phyloP scores from a whole-genome alignment of 148 eudicot genomes.

The Silene latifolia region DNA sequence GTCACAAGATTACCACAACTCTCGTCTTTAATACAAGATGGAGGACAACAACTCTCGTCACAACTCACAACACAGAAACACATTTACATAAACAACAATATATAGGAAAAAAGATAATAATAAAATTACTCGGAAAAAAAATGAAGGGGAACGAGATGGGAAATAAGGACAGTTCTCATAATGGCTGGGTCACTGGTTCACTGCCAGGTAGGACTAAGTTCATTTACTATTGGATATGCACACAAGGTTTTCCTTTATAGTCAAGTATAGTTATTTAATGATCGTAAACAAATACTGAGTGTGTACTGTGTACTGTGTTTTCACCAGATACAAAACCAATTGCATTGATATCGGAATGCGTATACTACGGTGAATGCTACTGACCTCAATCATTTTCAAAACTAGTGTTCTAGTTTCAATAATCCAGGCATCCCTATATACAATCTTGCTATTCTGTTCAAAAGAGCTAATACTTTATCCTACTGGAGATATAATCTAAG shows the following conservation, averaged over 20 bases:
- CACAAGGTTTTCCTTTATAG: constrained; percentile 14
- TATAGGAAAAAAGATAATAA: not conserved
- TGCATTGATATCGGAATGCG: constrained; percentile 15
- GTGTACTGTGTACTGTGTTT: constrained; percentile 11
- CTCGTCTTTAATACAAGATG: not conserved
- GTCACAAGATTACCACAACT: not conserved
- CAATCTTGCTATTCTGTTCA: not conserved
- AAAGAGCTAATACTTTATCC: not conserved
- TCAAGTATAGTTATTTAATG: constrained; percentile 26
- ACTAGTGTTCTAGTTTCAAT: not conserved
- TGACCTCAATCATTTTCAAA: not conserved
- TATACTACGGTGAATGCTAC: constrained; percentile 1
- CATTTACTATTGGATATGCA: constrained; percentile 14
- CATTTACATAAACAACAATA: not conserved
- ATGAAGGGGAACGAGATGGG: constrained; percentile 1
- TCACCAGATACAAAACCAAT: constrained; percentile 13
- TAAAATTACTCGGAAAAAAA: not conserved
- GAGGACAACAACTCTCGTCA: not conserved
- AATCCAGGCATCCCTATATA: not conserved
- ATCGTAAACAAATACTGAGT: constrained; percentile 12
- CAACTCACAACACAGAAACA: not conserved
- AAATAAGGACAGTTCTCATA: constrained; percentile 14
- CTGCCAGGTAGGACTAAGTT: constrained; percentile 16
- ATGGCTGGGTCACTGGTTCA: constrained; percentile 10
- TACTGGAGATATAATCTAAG: not conserved